A percentile compares a stretch with the other conserved stretches of the same genome.
phyloP scores from a whole-genome alignment of 202 grass and related monocot species.

The Elaeis oleifera region DNA sequence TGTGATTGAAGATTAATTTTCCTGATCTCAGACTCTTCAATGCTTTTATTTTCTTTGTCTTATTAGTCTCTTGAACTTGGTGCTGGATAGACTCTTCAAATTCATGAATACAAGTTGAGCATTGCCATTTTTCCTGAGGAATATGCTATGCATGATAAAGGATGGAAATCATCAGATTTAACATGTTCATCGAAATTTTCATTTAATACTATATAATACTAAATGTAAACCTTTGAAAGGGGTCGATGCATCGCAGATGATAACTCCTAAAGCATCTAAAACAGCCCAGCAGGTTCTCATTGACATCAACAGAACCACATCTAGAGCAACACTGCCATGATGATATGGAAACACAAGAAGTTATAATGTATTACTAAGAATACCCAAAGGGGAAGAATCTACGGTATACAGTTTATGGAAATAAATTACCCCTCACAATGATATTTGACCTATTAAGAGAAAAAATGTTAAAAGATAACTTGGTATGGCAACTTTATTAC shows the following conservation, averaged over 20 bases:
- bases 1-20: too few species aligned
- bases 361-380: too few species aligned
- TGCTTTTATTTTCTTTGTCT: too few species aligned
- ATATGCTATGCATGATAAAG: constrained; percentile 1
- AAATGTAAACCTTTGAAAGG: constrained; percentile 4
- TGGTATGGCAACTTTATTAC: too few species aligned
- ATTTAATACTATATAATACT: background rate
- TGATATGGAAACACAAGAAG: background rate
- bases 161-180: background rate
- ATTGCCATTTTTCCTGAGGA: constrained; percentile 12
- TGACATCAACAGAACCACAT: constrained; percentile 15
- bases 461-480: too few species aligned
- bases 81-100: background rate
- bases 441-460: too few species aligned
- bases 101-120: constrained; percentile 2
- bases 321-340: constrained; percentile 10
- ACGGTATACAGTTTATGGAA: too few species aligned
- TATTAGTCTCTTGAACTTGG: too few species aligned
- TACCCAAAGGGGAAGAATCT: too few species aligned
- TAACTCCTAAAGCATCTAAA: constrained; percentile 11
- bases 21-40: too few species aligned
- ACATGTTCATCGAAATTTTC: background rate
- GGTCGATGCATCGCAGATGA: constrained; percentile 11
- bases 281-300: constrained; percentile 15
- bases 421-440: too few species aligned